Evolutionary conservation across 768 basidiomycete genomes (phyloP).

Genomic region (Mycena capillaripes): DNA sequence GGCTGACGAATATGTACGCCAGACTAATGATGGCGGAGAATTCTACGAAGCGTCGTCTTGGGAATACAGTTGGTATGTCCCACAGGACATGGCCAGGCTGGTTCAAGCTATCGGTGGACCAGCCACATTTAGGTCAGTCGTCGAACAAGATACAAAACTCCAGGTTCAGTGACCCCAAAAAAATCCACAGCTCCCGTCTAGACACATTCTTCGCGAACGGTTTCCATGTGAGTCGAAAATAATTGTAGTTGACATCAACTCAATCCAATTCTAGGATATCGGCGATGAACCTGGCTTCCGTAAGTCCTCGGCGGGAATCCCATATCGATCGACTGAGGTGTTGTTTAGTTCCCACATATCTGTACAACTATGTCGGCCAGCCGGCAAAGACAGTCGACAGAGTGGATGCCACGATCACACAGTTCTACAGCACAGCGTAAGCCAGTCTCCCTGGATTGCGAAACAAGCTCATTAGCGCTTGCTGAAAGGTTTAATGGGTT

Average conservation of each 20-base stretch:
- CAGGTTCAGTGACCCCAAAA: not conserved
- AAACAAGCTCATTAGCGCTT: not conserved
- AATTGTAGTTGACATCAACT: not conserved
- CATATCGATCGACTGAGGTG: not conserved
- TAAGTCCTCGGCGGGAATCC: not conserved
- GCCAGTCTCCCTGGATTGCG: not conserved
- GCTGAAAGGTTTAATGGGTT: slow-evolving; percentile 20
- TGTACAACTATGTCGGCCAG: slow-evolving; percentile 36
- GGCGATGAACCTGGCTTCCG: slow-evolving; percentile 37
- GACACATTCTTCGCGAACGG: slow-evolving; percentile 29
- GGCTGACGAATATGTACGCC: not conserved
- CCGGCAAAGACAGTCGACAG: slow-evolving; percentile 34
- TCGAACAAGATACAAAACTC: not conserved
- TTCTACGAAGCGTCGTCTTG: slow-evolving; percentile 36
- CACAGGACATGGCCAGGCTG: slow-evolving; percentile 34
- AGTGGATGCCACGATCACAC: slow-evolving; percentile 23
- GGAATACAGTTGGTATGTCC: slow-evolving; percentile 33
- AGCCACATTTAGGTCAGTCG: slow-evolving; percentile 24
- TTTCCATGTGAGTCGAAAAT: slow-evolving; percentile 21
- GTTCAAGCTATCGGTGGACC: slow-evolving; percentile 26
- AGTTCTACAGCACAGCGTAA: slow-evolving; percentile 30
- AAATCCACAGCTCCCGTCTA: slow-evolving; percentile 25
- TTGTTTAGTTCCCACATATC: slow-evolving; percentile 30
- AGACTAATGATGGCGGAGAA: slow-evolving; percentile 29
- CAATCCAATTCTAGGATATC: slow-evolving; percentile 14